Evolutionary conservation across 441 rosid genomes (phyloP).

Genomic region (Aleurites moluccanus): DNA sequence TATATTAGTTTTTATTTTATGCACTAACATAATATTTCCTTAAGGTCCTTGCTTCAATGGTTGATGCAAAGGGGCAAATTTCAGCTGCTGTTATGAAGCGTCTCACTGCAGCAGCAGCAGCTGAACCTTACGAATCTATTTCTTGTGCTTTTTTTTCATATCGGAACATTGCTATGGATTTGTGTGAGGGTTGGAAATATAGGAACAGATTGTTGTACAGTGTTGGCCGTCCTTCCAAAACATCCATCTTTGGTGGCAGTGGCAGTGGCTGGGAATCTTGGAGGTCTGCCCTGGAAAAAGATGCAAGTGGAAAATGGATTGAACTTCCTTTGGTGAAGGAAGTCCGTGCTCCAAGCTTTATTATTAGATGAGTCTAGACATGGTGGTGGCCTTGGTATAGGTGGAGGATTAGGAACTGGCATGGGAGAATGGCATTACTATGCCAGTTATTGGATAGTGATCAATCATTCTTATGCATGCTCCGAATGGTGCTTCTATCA

Average conservation of each 20-base stretch:
- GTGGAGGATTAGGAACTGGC: constrained; percentile 99
- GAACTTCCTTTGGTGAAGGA: constrained; percentile 94
- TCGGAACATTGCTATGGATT: constrained; percentile 93
- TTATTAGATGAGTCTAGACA: constrained; percentile 96
- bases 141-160: constrained; percentile 98
- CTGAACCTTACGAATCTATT: constrained; percentile 98
- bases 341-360: constrained; percentile 98
- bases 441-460: constrained; percentile 98
- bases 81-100: constrained; percentile 96
- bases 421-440: constrained; percentile 99
- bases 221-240: constrained; percentile 78
- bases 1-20: constrained; percentile 16
- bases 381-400: constrained; percentile 99
- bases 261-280: constrained; percentile 94
- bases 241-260: constrained; percentile 76
- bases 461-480: constrained; percentile 99
- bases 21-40: constrained; percentile 29
- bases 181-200: constrained; percentile 98
- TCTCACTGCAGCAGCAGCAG: constrained; percentile 95
- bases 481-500: constrained; percentile 97
- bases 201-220: constrained; percentile 99
- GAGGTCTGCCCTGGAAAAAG: constrained; percentile 88
- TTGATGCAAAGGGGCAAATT: constrained; percentile 96
- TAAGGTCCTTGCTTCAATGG: constrained; percentile 99
- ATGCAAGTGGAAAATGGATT: constrained; percentile 94